A percentile compares a stretch with the other conserved stretches of the same genome.
Evolutionary conservation across 306 rosid species (phyloP).

Genomic region (Lupinus albus): DNA sequence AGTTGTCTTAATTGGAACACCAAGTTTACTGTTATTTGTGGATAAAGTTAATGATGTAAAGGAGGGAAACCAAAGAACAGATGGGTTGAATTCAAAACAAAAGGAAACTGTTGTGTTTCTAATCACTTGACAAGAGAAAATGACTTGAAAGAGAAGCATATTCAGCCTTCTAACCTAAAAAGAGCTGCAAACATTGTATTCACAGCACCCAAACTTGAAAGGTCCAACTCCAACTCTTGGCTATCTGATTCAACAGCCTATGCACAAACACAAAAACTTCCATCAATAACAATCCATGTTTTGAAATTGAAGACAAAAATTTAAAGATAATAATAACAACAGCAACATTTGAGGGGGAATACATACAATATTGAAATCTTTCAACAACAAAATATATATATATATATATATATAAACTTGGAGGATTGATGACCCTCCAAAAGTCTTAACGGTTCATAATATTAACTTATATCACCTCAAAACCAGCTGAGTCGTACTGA

Average conservation of each 20-base stretch:
- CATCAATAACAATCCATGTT: conserved; percentile 11
- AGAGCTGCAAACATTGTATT: conserved; percentile 99
- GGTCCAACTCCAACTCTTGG: conserved; percentile 97
- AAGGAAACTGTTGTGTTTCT: neutral
- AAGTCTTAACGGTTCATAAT: conserved; percentile 29
- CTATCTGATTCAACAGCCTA: conserved; percentile 92
- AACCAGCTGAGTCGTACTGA: conserved; percentile 90
- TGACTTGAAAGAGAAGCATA: conserved; percentile 20
- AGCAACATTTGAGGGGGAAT: neutral
- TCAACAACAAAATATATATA: neutral
- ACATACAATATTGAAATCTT: conserved; percentile 13
- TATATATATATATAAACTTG: conserved; percentile 27
- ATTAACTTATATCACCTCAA: conserved; percentile 68
- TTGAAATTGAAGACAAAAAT: neutral
- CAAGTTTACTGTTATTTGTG: conserved; percentile 76
- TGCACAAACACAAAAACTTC: conserved; percentile 39
- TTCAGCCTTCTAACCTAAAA: conserved; percentile 63
- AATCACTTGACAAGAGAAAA: conserved; percentile 26
- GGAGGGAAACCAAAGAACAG: conserved; percentile 8
- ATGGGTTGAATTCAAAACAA: conserved; percentile 8
- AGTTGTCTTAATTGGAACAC: conserved; percentile 97
- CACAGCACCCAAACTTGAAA: conserved; percentile 95
- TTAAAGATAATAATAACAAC: neutral
- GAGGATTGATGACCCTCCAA: conserved; percentile 36
- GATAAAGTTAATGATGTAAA: conserved; percentile 31